phyloP scores from a whole-genome alignment of 192 early-diverging fungal genomes.

The Backusella macrospora region DNA sequence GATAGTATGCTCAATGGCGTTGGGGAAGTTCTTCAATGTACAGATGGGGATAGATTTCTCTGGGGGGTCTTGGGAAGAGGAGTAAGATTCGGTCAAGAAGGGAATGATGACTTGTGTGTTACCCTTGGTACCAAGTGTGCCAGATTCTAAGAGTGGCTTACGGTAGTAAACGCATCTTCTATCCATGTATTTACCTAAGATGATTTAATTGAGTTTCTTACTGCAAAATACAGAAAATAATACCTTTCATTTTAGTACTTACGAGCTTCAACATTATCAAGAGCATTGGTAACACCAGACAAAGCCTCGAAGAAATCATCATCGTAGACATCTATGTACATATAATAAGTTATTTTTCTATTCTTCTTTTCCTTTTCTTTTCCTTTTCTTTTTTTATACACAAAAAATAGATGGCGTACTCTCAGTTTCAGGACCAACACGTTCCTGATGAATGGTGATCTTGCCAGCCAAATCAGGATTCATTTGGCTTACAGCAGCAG shows the following conservation, averaged over 20 bases:
- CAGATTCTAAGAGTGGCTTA: slow-evolving; percentile 95
- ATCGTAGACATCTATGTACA: slow-evolving; percentile 66
- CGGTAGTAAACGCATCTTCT: slow-evolving; percentile 94
- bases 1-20: slow-evolving; percentile 86
- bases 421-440: slow-evolving; percentile 95
- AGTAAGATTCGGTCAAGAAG: slow-evolving; percentile 96
- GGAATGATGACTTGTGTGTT: slow-evolving; percentile 99
- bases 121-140: slow-evolving; percentile 98
- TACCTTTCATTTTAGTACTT: slow-evolving; percentile 38
- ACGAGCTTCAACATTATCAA: slow-evolving; percentile 98
- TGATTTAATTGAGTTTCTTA: neutral
- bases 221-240: neutral
- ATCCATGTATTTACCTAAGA: slow-evolving; percentile 83
- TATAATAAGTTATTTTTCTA: neutral
- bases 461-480: slow-evolving; percentile 81
- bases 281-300: slow-evolving; percentile 94
- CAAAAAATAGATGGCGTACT: slow-evolving; percentile 23
- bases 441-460: slow-evolving; percentile 82
- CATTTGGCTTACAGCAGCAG: slow-evolving; percentile 86
- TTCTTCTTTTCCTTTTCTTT: neutral
- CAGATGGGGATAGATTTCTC: slow-evolving; percentile 94
- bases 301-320: slow-evolving; percentile 89
- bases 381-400: neutral
- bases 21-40: slow-evolving; percentile 91
- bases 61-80: slow-evolving; percentile 95